These are phyloP conservation scores for Talaromyces sp. DNA, from an alignment of 2,329 filamentous ascomycete genomes.

Conservation along the genomic window DNA sequence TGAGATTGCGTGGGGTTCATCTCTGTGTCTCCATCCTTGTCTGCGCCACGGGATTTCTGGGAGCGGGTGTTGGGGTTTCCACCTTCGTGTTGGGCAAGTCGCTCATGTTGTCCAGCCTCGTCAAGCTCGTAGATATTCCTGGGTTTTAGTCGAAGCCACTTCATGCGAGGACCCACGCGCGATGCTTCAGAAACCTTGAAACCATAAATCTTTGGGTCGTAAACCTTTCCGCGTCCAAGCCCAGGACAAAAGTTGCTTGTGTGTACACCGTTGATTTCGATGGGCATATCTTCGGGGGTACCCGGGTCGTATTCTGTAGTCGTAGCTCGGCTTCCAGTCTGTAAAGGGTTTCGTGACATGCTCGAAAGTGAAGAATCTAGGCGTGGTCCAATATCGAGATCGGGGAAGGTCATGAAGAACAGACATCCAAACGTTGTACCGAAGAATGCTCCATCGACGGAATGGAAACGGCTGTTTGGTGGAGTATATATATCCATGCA, in stretches of 20 bases:
- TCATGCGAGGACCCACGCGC: constrained; percentile 90
- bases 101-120: constrained; percentile 57
- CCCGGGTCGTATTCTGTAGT: constrained; percentile 30
- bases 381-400: constrained; percentile 80
- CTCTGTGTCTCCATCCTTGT: constrained; percentile 42
- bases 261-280: constrained; percentile 79
- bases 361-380: constrained; percentile 52
- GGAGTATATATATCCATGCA: constrained; percentile 97
- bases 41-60: constrained; percentile 22
- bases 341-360: constrained; percentile 25
- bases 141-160: constrained; percentile 88
- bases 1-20: constrained; percentile 38
- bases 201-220: constrained; percentile 94
- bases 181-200: constrained; percentile 92
- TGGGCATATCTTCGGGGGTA: constrained; percentile 50
- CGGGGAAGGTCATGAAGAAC: constrained; percentile 98
- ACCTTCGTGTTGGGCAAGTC: constrained; percentile 30
- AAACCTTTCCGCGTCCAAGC: constrained; percentile 78
- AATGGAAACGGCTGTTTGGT: constrained; percentile 95
- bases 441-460: constrained; percentile 96
- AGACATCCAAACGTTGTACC: constrained; percentile 95
- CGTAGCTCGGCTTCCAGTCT: constrained; percentile 29
- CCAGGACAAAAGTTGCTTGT: constrained; percentile 86
- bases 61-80: constrained; percentile 13
- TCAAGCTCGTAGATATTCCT: constrained; percentile 79